Evolutionary conservation across 257 asterid genomes (phyloP), one percentile per base, ranked within the genome.

Genomic region (Salvia splendens): DNA sequence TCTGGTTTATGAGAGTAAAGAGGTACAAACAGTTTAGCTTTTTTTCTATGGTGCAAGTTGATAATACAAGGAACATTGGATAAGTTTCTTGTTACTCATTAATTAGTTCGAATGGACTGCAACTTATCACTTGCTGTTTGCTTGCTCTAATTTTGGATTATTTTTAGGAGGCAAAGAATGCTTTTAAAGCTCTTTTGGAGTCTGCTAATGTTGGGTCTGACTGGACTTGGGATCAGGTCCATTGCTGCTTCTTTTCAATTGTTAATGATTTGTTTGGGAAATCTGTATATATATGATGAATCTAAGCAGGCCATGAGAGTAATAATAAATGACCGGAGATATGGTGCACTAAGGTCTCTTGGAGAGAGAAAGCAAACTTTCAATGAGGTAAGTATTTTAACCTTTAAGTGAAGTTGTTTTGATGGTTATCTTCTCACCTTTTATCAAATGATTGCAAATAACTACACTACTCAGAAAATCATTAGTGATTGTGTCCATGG

Each of bases 221-320:
- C 79, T 91, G 93, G 95, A 91, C 76, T 33, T 94, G 99, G 99
- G 98, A 94, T 63, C 95, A 90, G 96, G 98, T 89, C 52, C 28
- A 36, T 67, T 77, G 24, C 65, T 61, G 30, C 66, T 65, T 68
- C 30, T 75, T 51, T 8, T 53, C 65, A 41, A 33, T 70, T 60
- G 73, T 11, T 47, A 28, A 47, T 52, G 14, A 48, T 75, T 68
- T 51, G 49, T 65, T 62, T 17, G 54, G 61, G 73, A 38, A 56
- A 53, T 55, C 70, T 73, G 53, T 73, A 36, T 47, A 70, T 47
- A 70, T 62, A 60, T 58, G 9, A 72, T 69, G 73, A 68, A 68
- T 68, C 62, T 55, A 50, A 61, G 65, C 83, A 89, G 97, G 92
- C 93, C 61, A 94, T 94, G 99, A 83, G 91, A 78, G 89, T 82